Evolutionary conservation across 345 rosid genomes (phyloP), one percentile per base, ranked within the genome.

Genomic region (Gossypium australe): DNA sequence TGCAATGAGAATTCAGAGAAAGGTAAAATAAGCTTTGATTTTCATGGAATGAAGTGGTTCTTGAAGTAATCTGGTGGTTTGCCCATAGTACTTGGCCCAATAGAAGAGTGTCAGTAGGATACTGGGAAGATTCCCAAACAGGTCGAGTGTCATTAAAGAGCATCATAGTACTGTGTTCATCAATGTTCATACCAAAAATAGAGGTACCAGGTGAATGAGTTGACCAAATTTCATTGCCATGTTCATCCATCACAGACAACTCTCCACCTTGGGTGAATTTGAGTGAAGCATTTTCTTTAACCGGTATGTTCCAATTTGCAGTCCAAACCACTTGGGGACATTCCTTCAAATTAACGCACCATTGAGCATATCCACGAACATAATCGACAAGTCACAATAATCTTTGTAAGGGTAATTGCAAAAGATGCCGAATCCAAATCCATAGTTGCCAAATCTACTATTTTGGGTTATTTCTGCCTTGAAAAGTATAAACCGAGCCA

Each of bases 41-140:
- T n/a, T 9, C 53, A 66, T 44, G 22, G 34, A 66, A 4, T 11
- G 53, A 66, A 18, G 17, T 44, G 29, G 24, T 20, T 69, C 67
- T 78, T 34, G 81, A 71, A 43, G 70, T 55, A 29, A 82, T 67
- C 53, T 59, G 65, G 70, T 67, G 68, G 3, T 76, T 78, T 25
- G 34, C 10, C 29, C 11, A 3, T 3, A 59, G 7, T 18, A 1
- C 34, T 48, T 79, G 83, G 1, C 76, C 78, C 11, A 49, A 52
- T 22, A 84, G 61, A 51, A 81, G 75, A 81, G 70, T 43, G 57
- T 77, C 72, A 14, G 68, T 79, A 0, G 84, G 81, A 27, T 74
- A 53, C 58, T 73, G 62, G 20, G 75, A 78, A 49, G 80, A 72
- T 48, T 82, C 80, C 86, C 80, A 82, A 22, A 81, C 72, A n/a